Conservation (phyloP, 2,329 filamentous ascomycete genomes). For the Monosporascus ibericus region DNA sequence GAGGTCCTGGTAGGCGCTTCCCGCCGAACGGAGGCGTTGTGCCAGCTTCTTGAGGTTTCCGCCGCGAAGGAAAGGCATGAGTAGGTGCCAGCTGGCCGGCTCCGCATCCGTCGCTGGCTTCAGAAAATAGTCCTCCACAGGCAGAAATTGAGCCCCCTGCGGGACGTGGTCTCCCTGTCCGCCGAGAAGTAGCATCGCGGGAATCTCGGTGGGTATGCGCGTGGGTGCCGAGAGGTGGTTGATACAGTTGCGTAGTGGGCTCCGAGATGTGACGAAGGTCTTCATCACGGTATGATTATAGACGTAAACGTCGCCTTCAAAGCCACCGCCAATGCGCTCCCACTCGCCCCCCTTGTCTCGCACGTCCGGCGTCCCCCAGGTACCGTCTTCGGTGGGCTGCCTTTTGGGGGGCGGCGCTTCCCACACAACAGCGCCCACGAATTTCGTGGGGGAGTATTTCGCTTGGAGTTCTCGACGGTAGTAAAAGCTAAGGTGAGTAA, state of each 20-base stretch:
- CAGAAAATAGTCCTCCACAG: slow-evolving; percentile 25
- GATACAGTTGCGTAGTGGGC: slow-evolving; percentile 28
- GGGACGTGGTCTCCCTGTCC: slow-evolving; percentile 8
- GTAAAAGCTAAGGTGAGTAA: too few relatives aligned
- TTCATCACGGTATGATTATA: slow-evolving; percentile 25
- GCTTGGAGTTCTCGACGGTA: too few relatives aligned
- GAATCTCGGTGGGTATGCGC: slow-evolving; percentile 25
- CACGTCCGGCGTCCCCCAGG: too few relatives aligned
- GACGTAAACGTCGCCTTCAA: slow-evolving; percentile 24
- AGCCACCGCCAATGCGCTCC: slow-evolving; percentile 22
- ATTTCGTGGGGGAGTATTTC: too few relatives aligned
- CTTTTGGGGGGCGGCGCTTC: too few relatives aligned
- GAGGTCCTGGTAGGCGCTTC: slow-evolving; percentile 15
- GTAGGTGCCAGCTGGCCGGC: slow-evolving; percentile 20
- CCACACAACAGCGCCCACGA: too few relatives aligned
- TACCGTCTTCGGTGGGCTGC: too few relatives aligned
- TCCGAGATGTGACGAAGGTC: slow-evolving; percentile 17
- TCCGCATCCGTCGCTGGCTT: slow-evolving; percentile 8
- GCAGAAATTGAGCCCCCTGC: slow-evolving; percentile 16
- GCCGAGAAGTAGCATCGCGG: slow-evolving; percentile 23
- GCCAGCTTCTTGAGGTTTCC: slow-evolving; percentile 22
- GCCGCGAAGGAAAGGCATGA: slow-evolving; percentile 20
- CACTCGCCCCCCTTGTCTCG: slow-evolving; percentile 15
- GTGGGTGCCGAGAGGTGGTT: background rate
- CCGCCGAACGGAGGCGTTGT: slow-evolving; percentile 12